Conservation (phyloP, 1,139 yeast genomes). For the Taphrina confusa region DNA sequence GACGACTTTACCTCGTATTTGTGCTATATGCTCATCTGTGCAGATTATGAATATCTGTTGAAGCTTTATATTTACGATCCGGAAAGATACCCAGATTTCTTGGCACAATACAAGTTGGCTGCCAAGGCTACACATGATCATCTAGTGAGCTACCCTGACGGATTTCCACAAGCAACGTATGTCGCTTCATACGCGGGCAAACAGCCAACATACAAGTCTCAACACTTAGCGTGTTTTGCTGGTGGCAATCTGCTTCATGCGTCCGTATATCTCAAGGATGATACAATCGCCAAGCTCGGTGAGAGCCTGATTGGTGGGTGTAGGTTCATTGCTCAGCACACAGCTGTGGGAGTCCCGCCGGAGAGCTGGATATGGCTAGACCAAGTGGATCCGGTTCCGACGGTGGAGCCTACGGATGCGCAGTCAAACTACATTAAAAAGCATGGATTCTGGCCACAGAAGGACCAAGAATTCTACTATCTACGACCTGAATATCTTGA, state of each 20-base stretch:
- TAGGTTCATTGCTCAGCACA: slow-evolving; percentile 74
- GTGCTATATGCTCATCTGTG: neutral
- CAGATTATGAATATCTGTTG: slow-evolving; percentile 71
- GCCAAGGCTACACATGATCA: slow-evolving; percentile 45
- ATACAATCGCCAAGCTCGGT: slow-evolving; percentile 65
- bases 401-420: slow-evolving; percentile 3
- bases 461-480: slow-evolving; percentile 63
- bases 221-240: slow-evolving; percentile 82
- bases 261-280: slow-evolving; percentile 61
- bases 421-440: neutral
- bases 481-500: slow-evolving; percentile 96
- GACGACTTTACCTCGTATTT: slow-evolving; percentile 52
- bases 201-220: slow-evolving; percentile 42
- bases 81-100: slow-evolving; percentile 66
- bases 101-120: slow-evolving; percentile 61
- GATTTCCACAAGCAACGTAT: slow-evolving; percentile 42
- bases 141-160: slow-evolving; percentile 45
- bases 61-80: slow-evolving; percentile 63
- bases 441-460: slow-evolving; percentile 45
- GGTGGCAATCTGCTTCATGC: slow-evolving; percentile 90
- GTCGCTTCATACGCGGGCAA: slow-evolving; percentile 51
- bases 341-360: slow-evolving; percentile 76
- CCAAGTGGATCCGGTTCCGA: slow-evolving; percentile 2
- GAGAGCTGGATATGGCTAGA: slow-evolving; percentile 51
- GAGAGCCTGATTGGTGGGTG: slow-evolving; percentile 78